Conservation (phyloP, 1,284 basidiomycete genomes). For the Ceratobasidium sp. region DNA sequence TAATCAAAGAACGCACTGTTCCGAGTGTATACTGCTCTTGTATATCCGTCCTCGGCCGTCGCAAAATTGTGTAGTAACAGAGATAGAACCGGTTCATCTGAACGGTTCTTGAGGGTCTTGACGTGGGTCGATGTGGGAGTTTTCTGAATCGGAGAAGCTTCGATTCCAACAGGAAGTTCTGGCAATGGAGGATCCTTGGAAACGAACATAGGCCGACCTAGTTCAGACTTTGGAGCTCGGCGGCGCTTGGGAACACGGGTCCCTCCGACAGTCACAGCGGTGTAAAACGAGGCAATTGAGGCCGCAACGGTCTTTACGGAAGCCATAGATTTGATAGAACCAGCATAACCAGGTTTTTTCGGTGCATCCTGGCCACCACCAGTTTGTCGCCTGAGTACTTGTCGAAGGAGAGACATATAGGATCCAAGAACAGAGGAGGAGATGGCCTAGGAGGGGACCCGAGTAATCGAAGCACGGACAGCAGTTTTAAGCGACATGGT, state of each 20-base stretch:
- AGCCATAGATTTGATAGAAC: constrained; percentile 26
- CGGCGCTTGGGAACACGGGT: constrained; percentile 28
- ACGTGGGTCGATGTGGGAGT: constrained; percentile 6
- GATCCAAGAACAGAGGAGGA: not conserved
- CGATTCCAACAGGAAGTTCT: constrained; percentile 22
- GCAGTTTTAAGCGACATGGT: not conserved
- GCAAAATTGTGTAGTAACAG: constrained; percentile 24
- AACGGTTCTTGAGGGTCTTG: constrained; percentile 12
- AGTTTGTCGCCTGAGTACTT: constrained; percentile 19
- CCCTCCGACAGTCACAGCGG: constrained; percentile 14
- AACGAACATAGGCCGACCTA: constrained; percentile 31
- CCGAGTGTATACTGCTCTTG: constrained; percentile 16
- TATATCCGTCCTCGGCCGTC: not conserved
- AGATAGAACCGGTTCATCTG: constrained; percentile 22
- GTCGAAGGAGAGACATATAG: constrained; percentile 27
- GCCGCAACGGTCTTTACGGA: constrained; percentile 30
- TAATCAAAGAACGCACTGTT: not conserved
- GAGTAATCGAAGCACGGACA: not conserved
- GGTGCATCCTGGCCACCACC: not conserved
- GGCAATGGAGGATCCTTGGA: constrained; percentile 27
- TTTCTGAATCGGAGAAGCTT: constrained; percentile 13
- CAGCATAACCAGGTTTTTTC: constrained; percentile 24
- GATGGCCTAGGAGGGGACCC: not conserved
- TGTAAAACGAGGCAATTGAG: constrained; percentile 39
- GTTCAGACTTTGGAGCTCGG: constrained; percentile 27